Percentiles rank a stretch among this genome's conserved stretches.
These are phyloP conservation scores for Penicillium cinerascens DNA, from an alignment of 495 filamentous ascomycete species.

Conservation along the genomic window DNA sequence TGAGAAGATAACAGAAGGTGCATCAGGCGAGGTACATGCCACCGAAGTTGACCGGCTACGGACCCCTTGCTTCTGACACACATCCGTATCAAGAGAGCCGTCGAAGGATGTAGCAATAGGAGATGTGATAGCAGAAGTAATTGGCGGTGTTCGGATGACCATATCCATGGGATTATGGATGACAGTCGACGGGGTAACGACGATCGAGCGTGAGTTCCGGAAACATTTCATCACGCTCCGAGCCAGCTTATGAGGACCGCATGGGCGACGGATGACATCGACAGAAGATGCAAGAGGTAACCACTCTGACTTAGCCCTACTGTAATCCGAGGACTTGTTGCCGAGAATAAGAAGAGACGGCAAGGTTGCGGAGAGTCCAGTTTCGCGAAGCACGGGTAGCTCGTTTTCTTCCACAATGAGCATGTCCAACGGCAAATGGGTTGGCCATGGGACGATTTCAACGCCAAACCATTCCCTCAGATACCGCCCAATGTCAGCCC, in stretches of 20 bases:
- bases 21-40: neutral
- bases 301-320: conserved; percentile 27
- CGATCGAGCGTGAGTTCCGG: conserved; percentile 14
- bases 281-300: conserved; percentile 31
- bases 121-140: neutral
- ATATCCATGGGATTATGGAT: conserved; percentile 15
- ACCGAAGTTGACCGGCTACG: neutral
- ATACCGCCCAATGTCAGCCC: conserved; percentile 27
- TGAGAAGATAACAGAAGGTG: conserved; percentile 7
- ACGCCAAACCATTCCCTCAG: conserved; percentile 47
- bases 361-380: conserved; percentile 12
- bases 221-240: conserved; percentile 46
- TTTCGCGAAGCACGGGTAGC: conserved; percentile 20
- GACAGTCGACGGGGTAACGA: conserved; percentile 10
- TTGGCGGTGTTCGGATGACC: conserved; percentile 8
- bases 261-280: conserved; percentile 50
- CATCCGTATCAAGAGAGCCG: neutral
- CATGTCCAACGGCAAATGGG: conserved; percentile 31
- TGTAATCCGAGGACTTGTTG: conserved; percentile 33
- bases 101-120: neutral
- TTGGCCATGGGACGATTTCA: conserved; percentile 35
- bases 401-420: conserved; percentile 40
- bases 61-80: neutral
- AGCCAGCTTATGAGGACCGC: conserved; percentile 63
- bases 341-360: conserved; percentile 39